These are phyloP conservation scores for Pythium graminicola DNA, from an alignment of 352 stramenopile species.

Conservation along the genomic window DNA sequence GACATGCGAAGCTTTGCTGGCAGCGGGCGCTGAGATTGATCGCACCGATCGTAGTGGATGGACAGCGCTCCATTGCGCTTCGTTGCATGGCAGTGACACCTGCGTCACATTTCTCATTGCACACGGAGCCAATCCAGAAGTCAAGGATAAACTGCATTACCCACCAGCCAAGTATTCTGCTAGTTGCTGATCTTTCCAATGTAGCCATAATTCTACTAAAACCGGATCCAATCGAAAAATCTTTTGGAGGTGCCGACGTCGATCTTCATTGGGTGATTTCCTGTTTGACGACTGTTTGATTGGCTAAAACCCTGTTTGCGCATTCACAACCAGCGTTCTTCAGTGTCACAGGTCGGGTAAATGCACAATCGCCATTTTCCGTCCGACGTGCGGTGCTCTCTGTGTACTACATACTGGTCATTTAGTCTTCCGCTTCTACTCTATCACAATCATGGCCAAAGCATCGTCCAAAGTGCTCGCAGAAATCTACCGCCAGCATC, in stretches of 20 bases:
- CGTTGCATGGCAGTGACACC: constrained; percentile 36
- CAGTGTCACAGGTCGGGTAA: constrained; percentile 5
- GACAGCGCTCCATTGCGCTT: constrained; percentile 55
- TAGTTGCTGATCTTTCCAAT: background rate
- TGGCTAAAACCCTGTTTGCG: constrained; percentile 28
- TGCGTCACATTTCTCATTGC: constrained; percentile 33
- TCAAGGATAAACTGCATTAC: constrained; percentile 41
- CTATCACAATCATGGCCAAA: constrained; percentile 22
- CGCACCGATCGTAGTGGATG: constrained; percentile 41
- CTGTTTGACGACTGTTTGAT: constrained; percentile 23
- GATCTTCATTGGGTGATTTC: background rate
- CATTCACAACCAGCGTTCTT: constrained; percentile 24
- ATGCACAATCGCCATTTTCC: constrained; percentile 15
- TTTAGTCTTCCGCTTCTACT: too few species aligned
- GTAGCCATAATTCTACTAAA: constrained; percentile 26
- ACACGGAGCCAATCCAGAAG: constrained; percentile 24
- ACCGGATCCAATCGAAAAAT: constrained; percentile 13
- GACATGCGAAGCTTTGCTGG: constrained; percentile 27
- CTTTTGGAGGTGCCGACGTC: constrained; percentile 23
- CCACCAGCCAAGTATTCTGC: constrained; percentile 15
- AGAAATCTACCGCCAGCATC: constrained; percentile 77
- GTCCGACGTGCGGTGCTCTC: background rate
- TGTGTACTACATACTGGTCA: too few species aligned
- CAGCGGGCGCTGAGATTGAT: constrained; percentile 27
- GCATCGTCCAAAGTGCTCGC: constrained; percentile 59